Evolutionary conservation across 2,329 filamentous ascomycete species (phyloP), one percentile per base, ranked within the genome.

Genomic region (Verticillium dahliae): DNA sequence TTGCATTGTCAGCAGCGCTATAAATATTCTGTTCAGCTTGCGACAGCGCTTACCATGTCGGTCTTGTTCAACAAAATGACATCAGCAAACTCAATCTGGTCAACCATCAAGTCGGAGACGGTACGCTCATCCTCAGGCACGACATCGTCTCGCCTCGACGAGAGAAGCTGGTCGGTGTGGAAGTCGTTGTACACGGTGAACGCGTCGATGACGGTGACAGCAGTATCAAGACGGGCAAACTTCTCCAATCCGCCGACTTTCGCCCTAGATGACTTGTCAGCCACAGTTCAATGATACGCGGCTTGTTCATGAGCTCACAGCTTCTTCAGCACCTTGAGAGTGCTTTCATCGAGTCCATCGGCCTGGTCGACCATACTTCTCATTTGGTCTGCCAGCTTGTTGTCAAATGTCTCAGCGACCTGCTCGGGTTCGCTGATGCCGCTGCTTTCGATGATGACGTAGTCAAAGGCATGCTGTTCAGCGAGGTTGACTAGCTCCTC

Each of bases 41-140:
- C 27, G 3, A 27, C 3, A 27, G 27, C 3, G 56, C 69, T 22
- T 14, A 90, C 85, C 63, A 85, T 83, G 63, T 90, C 87, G 6
- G 83, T 77, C 72, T 91, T 91, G 74, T 91, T 91, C 22, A 91
- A 74, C 3, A 91, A 80, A 14, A 91, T 81, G 6, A 91, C 87
- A 65, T 91, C 88, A 0, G 89, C 88, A 67, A 92, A 92, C 72
- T 92, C 89, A 62, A 91, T 89, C 68, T 91, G 89, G 66, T 91
- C 89, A 0, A 90, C 87, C 81, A 91, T 89, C 0, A 92, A 79
- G 66, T 91, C 88, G 0, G 88, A 90, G 2, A 92, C 88, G 0
- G 87, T 91, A 0, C 89, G 78, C 66, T 92, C 88, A 63, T 92
- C 89, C 65, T 91, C 89, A 0, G 84, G 71, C 5, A 83, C 78